Evolutionary conservation across 2,329 filamentous ascomycete species (phyloP).

Genomic region (Cladosporium sp.): DNA sequence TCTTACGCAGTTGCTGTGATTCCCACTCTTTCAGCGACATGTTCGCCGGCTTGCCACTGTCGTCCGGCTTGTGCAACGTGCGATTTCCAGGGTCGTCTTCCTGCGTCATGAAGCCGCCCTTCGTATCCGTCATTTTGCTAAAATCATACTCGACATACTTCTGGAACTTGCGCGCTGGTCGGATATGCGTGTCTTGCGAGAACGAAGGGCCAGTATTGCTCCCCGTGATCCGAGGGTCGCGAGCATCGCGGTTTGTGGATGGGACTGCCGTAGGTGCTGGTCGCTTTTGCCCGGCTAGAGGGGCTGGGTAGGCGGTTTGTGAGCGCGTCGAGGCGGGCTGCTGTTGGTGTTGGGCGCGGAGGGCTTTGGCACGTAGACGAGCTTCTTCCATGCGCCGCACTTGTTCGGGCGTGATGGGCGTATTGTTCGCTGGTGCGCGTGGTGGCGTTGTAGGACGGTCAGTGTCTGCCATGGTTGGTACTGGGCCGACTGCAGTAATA

Average conservation of each 20-base stretch:
- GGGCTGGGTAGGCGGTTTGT: conserved; percentile 35
- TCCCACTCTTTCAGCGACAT: conserved; percentile 96
- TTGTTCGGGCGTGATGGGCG: conserved; percentile 60
- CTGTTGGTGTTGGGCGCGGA: conserved; percentile 60
- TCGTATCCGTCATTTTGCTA: conserved; percentile 96
- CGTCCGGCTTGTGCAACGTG: conserved; percentile 62
- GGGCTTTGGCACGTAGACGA: conserved; percentile 82
- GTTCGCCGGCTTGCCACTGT: conserved; percentile 67
- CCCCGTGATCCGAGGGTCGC: conserved; percentile 44
- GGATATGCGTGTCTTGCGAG: conserved; percentile 57
- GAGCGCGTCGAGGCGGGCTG: conserved; percentile 44
- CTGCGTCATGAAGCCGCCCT: conserved; percentile 87
- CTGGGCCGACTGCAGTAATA: not conserved
- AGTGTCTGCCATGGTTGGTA: conserved; percentile 33
- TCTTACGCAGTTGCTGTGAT: conserved; percentile 70
- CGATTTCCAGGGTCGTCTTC: conserved; percentile 91
- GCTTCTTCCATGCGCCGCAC: conserved; percentile 72
- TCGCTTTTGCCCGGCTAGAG: conserved; percentile 69
- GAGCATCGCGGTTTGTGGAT: conserved; percentile 68
- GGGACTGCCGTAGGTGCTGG: conserved; percentile 54
- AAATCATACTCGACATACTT: conserved; percentile 98
- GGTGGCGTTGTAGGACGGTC: conserved; percentile 52
- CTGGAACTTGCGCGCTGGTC: conserved; percentile 81
- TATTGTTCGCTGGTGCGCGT: conserved; percentile 41
- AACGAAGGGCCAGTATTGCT: conserved; percentile 34